A percentile compares a stretch with the other conserved stretches of the same genome.
Evolutionary conservation across 1,284 basidiomycete genomes (phyloP).

Genomic region (Anthracocystis panici-leucophaei): DNA sequence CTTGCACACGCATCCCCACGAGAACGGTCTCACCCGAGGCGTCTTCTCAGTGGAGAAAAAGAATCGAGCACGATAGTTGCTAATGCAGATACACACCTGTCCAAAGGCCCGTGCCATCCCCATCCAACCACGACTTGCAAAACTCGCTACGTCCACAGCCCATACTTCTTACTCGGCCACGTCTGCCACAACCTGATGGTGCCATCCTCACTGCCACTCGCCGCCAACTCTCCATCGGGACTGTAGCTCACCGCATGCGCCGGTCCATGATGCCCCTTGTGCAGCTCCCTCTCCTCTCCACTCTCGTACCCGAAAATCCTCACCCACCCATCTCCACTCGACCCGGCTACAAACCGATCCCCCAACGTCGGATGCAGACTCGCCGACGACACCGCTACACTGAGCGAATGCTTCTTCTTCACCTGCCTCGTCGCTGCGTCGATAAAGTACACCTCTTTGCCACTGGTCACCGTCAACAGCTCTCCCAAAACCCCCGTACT

Average conservation of each 20-base stretch:
- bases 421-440: slow-evolving; percentile 61
- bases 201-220: slow-evolving; percentile 85
- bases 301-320: slow-evolving; percentile 86
- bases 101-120: too few relatives aligned
- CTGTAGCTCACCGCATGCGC: slow-evolving; percentile 93
- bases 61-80: too few relatives aligned
- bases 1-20: too few relatives aligned
- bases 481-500: slow-evolving; percentile 81
- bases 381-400: slow-evolving; percentile 81
- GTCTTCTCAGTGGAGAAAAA: too few relatives aligned
- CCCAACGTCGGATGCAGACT: slow-evolving; percentile 89
- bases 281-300: slow-evolving; percentile 88
- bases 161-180: slow-evolving; percentile 89
- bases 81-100: too few relatives aligned
- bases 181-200: slow-evolving; percentile 98
- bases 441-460: slow-evolving; percentile 87
- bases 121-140: too few relatives aligned
- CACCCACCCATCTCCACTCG: slow-evolving; percentile 92
- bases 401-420: slow-evolving; percentile 52
- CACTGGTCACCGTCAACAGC: slow-evolving; percentile 87
- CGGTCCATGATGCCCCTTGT: slow-evolving; percentile 97
- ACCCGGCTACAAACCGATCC: slow-evolving; percentile 94
- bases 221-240: slow-evolving; percentile 98
- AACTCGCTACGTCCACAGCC: slow-evolving; percentile 83
- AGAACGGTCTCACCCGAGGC: too few relatives aligned